Percentiles rank a stretch among this genome's conserved stretches.
Conservation (phyloP, 305 asterid genomes). For the Solanum hybrid region DNA sequence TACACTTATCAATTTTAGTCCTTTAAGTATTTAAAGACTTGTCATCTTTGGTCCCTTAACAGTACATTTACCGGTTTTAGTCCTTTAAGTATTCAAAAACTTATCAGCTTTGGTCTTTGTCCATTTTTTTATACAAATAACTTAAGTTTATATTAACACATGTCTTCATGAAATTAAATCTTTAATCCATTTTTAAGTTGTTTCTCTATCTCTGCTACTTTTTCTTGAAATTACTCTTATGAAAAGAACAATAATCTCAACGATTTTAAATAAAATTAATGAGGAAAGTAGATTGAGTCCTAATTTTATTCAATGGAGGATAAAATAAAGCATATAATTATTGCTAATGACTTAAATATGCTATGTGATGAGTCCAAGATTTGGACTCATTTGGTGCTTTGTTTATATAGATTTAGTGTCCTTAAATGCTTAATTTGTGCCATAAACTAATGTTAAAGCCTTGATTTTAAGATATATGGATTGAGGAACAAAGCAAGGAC, state of each 20-base stretch:
- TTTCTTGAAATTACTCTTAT: not conserved
- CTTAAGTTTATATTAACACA: not conserved
- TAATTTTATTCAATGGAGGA: not conserved
- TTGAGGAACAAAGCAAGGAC: too few species aligned
- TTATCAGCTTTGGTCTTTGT: not conserved
- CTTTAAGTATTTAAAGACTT: too few species aligned
- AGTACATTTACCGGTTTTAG: not conserved
- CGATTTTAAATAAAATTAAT: too few species aligned
- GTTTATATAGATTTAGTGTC: too few species aligned
- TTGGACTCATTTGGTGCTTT: too few species aligned
- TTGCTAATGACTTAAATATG: not conserved
- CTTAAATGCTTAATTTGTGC: too few species aligned
- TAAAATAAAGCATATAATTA: too few species aligned
- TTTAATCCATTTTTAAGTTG: not conserved
- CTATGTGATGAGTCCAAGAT: not conserved
- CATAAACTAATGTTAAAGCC: too few species aligned
- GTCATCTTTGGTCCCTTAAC: not conserved
- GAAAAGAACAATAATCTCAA: not conserved
- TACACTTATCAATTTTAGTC: not conserved
- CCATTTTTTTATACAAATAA: not conserved
- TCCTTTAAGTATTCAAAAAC: not conserved
- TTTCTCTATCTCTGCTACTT: too few species aligned
- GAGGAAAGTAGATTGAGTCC: not conserved
- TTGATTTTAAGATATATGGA: too few species aligned
- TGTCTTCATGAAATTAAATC: not conserved